Evolutionary conservation across 2,329 filamentous ascomycete genomes (phyloP).

Genomic region (Colletotrichum theobromicola): DNA sequence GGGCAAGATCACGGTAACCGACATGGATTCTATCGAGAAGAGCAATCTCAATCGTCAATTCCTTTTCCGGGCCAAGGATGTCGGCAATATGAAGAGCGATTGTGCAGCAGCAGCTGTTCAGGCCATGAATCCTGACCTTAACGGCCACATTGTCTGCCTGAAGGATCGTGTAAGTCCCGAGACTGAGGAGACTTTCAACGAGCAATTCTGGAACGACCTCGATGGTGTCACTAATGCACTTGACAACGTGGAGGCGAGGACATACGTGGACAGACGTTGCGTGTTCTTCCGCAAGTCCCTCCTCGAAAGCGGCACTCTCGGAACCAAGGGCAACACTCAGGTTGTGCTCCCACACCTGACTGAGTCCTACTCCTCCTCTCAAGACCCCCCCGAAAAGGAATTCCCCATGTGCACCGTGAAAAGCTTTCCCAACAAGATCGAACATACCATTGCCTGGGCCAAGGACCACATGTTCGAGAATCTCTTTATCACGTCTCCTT

Average conservation of each 20-base stretch:
- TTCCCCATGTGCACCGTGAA: conserved; percentile 98
- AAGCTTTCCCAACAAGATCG: conserved; percentile 97
- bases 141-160: conserved; percentile 82
- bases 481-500: conserved; percentile 90
- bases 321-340: conserved; percentile 98
- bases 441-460: conserved; percentile 98
- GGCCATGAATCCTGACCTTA: conserved; percentile 92
- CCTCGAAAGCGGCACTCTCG: conserved; percentile 95
- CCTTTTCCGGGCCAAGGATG: conserved; percentile 90
- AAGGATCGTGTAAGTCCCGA: conserved; percentile 91
- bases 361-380: conserved; percentile 93
- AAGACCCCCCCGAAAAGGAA: conserved; percentile 96
- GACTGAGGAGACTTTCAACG: conserved; percentile 93
- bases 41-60: conserved; percentile 99
- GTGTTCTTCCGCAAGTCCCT: conserved; percentile 98
- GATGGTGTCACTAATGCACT: conserved; percentile 96
- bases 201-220: conserved; percentile 85
- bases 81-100: conserved; percentile 96
- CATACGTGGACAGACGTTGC: conserved; percentile 94
- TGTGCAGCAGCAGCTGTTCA: conserved; percentile 89
- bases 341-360: conserved; percentile 90
- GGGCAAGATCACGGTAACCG: conserved; percentile 90
- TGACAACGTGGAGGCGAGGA: conserved; percentile 96
- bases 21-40: conserved; percentile 99
- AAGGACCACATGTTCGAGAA: conserved; percentile 91